Conservation (phyloP, 2,329 filamentous ascomycete genomes). For the Trichoderma semiorbis region DNA sequence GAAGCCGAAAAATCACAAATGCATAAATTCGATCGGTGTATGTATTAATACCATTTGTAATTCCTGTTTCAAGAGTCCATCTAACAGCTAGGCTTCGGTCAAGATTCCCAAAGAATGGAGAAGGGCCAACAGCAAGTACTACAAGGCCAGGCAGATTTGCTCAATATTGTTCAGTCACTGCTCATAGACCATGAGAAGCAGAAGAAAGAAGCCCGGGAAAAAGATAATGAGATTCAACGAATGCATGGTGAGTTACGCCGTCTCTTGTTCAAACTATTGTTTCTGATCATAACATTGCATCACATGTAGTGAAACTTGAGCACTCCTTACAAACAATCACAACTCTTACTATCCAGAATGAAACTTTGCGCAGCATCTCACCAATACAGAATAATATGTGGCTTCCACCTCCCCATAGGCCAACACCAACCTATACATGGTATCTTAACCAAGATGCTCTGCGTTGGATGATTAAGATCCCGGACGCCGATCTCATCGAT, state of each 20-base stretch:
- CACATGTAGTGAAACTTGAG: background rate
- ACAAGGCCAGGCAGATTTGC: background rate
- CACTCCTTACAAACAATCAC: background rate
- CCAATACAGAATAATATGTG: background rate
- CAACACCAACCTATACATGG: background rate
- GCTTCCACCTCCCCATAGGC: background rate
- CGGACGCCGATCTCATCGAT: background rate
- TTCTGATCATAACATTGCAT: background rate
- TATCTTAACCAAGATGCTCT: background rate
- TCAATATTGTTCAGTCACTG: background rate
- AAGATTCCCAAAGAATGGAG: background rate
- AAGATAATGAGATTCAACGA: background rate
- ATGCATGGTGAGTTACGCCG: background rate
- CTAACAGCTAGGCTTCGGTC: background rate
- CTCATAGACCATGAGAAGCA: background rate
- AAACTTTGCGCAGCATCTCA: background rate
- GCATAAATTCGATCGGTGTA: background rate
- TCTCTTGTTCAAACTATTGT: background rate
- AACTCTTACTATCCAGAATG: background rate
- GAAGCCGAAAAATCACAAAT: background rate
- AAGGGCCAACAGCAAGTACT: background rate
- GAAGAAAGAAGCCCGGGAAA: background rate
- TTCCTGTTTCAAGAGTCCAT: background rate
- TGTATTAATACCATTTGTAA: background rate
- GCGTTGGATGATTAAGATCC: background rate